Conservation (phyloP, 2,329 filamentous ascomycete genomes). For the Fulvia fulva region DNA sequence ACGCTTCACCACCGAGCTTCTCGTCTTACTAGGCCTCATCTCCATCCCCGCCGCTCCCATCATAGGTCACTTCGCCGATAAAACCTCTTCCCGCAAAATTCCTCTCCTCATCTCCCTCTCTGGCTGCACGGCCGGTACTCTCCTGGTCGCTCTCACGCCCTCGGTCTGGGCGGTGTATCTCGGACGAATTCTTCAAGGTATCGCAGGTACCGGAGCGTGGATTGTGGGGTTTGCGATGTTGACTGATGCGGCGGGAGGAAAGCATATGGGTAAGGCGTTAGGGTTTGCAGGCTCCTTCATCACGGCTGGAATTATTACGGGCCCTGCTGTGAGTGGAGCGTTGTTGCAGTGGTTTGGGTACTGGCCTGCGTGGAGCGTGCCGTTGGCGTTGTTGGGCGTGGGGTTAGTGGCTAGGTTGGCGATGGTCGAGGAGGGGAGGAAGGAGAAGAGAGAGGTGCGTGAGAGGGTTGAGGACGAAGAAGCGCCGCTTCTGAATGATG, state of each 20-base stretch:
- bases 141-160: constrained; percentile 10
- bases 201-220: constrained; percentile 15
- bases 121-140: constrained; percentile 14
- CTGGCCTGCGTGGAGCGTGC: constrained; percentile 18
- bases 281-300: constrained; percentile 13
- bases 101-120: constrained; percentile 14
- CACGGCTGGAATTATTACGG: constrained; percentile 13
- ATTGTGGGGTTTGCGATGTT: constrained; percentile 16
- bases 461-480: neutral
- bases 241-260: constrained; percentile 12
- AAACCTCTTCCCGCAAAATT: constrained; percentile 11
- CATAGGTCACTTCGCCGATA: constrained; percentile 18
- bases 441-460: neutral
- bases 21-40: constrained; percentile 41
- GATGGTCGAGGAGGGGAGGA: constrained; percentile 8
- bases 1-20: constrained; percentile 11
- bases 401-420: constrained; percentile 15
- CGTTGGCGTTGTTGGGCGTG: constrained; percentile 13
- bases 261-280: constrained; percentile 17
- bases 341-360: constrained; percentile 17
- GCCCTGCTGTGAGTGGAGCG: constrained; percentile 12
- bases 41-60: constrained; percentile 33
- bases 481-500: constrained; percentile 3
- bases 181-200: constrained; percentile 15
- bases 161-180: constrained; percentile 13